Conservation (phyloP, 208 protist genomes). For the Acanthamoeba royreba region DNA sequence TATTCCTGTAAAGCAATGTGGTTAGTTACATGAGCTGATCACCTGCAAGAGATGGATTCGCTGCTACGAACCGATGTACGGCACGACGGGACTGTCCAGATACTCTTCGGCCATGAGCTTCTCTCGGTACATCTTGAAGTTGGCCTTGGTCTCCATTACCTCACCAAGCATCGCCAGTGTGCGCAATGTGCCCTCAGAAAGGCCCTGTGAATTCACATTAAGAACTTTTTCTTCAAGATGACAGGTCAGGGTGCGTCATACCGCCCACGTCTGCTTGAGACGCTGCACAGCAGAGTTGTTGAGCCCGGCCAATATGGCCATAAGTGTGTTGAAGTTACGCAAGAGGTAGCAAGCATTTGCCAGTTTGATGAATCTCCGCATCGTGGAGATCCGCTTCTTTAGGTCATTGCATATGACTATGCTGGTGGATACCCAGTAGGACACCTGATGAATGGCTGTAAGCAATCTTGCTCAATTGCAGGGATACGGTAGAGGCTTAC, state of each 20-base stretch:
- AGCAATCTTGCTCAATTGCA: background rate
- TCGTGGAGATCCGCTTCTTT: background rate
- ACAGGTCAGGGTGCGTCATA: background rate
- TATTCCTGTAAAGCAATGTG: background rate
- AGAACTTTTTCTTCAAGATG: background rate
- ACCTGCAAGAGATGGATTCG: background rate
- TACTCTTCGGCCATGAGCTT: background rate
- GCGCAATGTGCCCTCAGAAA: background rate
- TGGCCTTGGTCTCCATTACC: conserved; percentile 28
- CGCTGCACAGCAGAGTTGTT: conserved; percentile 33
- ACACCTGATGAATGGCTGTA: background rate
- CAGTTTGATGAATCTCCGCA: background rate
- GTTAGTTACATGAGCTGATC: background rate
- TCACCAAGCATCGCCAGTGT: background rate
- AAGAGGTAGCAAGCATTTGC: background rate
- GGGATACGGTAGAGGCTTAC: background rate
- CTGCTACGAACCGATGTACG: background rate
- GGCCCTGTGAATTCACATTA: background rate
- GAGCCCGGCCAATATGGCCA: conserved; percentile 22
- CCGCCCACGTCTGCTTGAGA: background rate
- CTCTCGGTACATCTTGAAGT: conserved; percentile 43
- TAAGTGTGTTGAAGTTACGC: conserved; percentile 18
- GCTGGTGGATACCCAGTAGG: background rate
- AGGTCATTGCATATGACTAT: conserved; percentile 26
- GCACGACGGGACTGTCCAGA: background rate